Evolutionary conservation across 345 rosid species (phyloP).

Genomic region (Nephelium lappaceum): DNA sequence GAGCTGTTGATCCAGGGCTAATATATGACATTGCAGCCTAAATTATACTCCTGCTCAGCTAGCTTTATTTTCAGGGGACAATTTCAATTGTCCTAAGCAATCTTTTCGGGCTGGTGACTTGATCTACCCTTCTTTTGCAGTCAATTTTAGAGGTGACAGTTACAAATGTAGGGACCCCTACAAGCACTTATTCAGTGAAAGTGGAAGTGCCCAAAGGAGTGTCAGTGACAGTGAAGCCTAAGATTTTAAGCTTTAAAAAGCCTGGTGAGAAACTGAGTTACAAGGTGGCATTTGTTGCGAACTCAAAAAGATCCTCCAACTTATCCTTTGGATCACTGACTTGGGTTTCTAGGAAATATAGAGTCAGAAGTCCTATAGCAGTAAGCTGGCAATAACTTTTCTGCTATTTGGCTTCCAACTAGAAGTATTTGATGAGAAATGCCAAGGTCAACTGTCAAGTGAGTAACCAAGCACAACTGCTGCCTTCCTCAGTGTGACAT

Average conservation of each 20-base stretch:
- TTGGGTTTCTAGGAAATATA: constrained; percentile 56
- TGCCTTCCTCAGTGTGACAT: too few species aligned
- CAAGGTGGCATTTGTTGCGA: constrained; percentile 42
- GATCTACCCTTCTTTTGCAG: constrained; percentile 64
- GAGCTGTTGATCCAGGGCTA: constrained; percentile 58
- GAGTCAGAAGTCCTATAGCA: constrained; percentile 68
- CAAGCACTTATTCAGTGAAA: constrained; percentile 31
- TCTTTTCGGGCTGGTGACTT: constrained; percentile 40
- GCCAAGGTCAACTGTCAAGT: neutral
- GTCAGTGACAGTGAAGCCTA: constrained; percentile 38
- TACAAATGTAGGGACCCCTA: constrained; percentile 47
- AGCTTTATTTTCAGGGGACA: constrained; percentile 24
- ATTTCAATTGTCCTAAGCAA: constrained; percentile 33
- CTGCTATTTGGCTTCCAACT: neutral
- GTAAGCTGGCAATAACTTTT: constrained; percentile 47
- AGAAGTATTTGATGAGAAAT: neutral
- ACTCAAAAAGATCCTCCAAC: neutral
- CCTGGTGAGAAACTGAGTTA: constrained; percentile 56
- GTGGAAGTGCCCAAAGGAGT: constrained; percentile 48
- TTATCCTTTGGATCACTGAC: constrained; percentile 58
- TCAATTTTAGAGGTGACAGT: constrained; percentile 30
- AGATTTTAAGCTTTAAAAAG: constrained; percentile 35
- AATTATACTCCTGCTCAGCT: constrained; percentile 41
- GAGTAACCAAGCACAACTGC: too few species aligned
- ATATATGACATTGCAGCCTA: constrained; percentile 62